Evolutionary conservation across 805 yeast species (phyloP).

Genomic region (Torulaspora maleeae): DNA sequence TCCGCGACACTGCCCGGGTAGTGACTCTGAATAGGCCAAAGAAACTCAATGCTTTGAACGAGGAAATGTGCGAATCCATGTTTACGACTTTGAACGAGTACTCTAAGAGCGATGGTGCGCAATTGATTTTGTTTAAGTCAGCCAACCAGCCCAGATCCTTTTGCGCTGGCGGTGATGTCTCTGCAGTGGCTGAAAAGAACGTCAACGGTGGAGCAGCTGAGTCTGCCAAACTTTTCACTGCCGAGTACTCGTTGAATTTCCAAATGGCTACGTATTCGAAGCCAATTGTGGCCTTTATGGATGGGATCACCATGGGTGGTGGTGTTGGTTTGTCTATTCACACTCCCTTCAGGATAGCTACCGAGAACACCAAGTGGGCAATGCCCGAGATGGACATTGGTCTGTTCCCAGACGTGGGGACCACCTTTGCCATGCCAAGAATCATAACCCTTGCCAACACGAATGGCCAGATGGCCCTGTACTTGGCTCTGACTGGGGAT

Average conservation of each 20-base stretch:
- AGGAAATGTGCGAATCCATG: constrained; percentile 68
- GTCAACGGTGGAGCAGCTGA: constrained; percentile 41
- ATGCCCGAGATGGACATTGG: constrained; percentile 99
- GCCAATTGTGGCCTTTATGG: constrained; percentile 80
- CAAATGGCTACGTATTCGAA: constrained; percentile 75
- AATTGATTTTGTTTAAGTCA: constrained; percentile 58
- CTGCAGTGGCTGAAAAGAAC: constrained; percentile 65
- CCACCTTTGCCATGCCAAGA: constrained; percentile 81
- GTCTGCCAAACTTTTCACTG: constrained; percentile 63
- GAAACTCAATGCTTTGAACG: constrained; percentile 80
- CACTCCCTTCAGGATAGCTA: constrained; percentile 88
- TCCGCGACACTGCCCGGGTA: constrained; percentile 53
- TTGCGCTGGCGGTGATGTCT: constrained; percentile 97
- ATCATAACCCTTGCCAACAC: constrained; percentile 38
- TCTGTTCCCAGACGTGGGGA: constrained; percentile 93
- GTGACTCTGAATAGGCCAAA: constrained; percentile 72
- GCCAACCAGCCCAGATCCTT: constrained; percentile 58
- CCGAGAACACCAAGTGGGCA: constrained; percentile 85
- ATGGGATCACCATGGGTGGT: constrained; percentile 97
- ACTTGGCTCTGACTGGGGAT: constrained; percentile 82
- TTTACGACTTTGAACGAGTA: constrained; percentile 72
- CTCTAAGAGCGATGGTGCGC: constrained; percentile 60
- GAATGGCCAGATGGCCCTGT: constrained; percentile 79
- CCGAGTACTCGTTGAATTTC: constrained; percentile 79
- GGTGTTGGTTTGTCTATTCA: constrained; percentile 92